Evolutionary conservation across 129 eudicot species (phyloP), one percentile per base, ranked within the genome.

Genomic region (Helianthus tuberosus): DNA sequence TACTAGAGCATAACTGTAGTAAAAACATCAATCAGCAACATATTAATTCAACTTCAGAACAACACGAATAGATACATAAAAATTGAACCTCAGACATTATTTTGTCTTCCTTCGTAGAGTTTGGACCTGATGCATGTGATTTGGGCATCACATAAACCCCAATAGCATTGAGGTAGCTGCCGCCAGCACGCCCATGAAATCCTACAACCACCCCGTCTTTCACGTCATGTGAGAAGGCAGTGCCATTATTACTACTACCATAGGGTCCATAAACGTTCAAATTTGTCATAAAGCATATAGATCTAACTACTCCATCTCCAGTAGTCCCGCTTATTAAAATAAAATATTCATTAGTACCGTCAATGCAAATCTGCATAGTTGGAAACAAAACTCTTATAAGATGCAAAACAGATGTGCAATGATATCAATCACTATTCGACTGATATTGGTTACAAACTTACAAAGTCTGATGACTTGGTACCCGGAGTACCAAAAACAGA

Each of bases 201-300:
- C 64, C 64, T 9, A 57, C 64, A 4, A 57, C 17, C 43, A 41
- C 71, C 1, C 64, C 83, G 13, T 71, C 69, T 43, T 53, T 14
- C 4, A 64, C 58, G 3, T 78, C 73, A 38, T 68, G 32, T 12
- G 82, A 77, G 32, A 82, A 77, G 0, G 52, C 41, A 14, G 15
- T n/a, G n/a, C n/a, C n/a, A n/a, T n/a, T n/a, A n/a, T n/a, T n/a
- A n/a, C n/a, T n/a, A n/a, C n/a, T n/a, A n/a, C n/a, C 86, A 53
- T 67, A 78, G 2, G 86, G 87, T 2, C 84, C 84, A 64, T 78
- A 83, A 3, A 1, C 6, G 1, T 16, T 61, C 25, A 38, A 41
- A 48, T 83, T 83, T 5, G 76, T 83, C 27, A 6, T 49, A 20
- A 83, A 73, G 13, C 48, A 17, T 36, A 83, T 50, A 0, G 83